Percentiles rank a stretch among this genome's conserved stretches.
phyloP scores from a whole-genome alignment of 768 basidiomycete species.

The Mycena floridula region DNA sequence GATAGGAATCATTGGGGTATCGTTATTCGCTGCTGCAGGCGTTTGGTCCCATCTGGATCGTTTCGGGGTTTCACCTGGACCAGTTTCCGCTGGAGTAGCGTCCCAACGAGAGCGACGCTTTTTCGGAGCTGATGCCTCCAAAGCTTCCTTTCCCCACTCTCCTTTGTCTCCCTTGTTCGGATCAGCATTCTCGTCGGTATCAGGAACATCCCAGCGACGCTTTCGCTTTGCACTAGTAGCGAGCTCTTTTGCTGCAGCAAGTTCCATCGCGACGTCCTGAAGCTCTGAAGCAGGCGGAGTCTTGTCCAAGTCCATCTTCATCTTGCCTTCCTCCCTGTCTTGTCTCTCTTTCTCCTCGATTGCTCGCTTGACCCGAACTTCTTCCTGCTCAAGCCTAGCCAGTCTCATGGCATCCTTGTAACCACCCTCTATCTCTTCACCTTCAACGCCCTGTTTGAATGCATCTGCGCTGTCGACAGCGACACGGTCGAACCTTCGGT shows the following conservation, averaged over 20 bases:
- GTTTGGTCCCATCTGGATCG: conserved; percentile 98
- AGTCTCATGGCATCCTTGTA: conserved; percentile 97
- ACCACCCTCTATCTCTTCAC: conserved; percentile 70
- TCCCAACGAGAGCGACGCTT: conserved; percentile 97
- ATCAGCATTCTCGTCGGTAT: conserved; percentile 63
- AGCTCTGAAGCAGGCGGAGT: conserved; percentile 84
- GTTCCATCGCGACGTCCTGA: conserved; percentile 64
- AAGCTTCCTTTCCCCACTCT: conserved; percentile 72
- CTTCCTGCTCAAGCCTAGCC: conserved; percentile 89
- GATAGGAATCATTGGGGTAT: conserved; percentile 69
- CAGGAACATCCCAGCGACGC: conserved; percentile 74
- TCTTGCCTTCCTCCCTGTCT: conserved; percentile 63
- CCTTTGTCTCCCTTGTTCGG: conserved; percentile 52
- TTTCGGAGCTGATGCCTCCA: conserved; percentile 72
- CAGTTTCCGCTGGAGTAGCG: conserved; percentile 75
- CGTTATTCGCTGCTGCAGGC: conserved; percentile 52
- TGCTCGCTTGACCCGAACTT: conserved; percentile 52
- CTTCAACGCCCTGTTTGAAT: conserved; percentile 63
- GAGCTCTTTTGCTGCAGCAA: conserved; percentile 48
- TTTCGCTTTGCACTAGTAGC: conserved; percentile 50
- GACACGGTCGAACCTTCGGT: conserved; percentile 81
- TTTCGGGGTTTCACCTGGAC: conserved; percentile 65
- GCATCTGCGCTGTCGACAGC: conserved; percentile 79
- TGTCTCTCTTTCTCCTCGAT: conserved; percentile 87
- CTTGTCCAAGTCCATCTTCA: conserved; percentile 86